A percentile compares a stretch with the other conserved stretches of the same genome.
Conservation (phyloP, 2,329 filamentous ascomycete species). For the Penicillium sclerotigenum region DNA sequence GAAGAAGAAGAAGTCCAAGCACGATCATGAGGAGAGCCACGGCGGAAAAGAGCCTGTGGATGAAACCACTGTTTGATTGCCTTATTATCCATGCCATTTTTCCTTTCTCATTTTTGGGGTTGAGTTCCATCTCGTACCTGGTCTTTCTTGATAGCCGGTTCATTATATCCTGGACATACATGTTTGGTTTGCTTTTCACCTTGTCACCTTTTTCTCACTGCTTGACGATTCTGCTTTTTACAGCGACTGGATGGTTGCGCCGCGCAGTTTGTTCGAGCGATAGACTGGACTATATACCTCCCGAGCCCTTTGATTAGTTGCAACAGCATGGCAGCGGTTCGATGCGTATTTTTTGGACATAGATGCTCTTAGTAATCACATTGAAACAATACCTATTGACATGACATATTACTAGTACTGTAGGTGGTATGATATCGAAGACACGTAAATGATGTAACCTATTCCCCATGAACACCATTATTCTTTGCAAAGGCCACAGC, state of each 20-base stretch:
- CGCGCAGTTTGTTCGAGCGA: slow-evolving; percentile 11
- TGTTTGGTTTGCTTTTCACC: slow-evolving; percentile 3
- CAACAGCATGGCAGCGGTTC: neutral
- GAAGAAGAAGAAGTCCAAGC: slow-evolving; percentile 53
- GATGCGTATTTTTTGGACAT: slow-evolving; percentile 1
- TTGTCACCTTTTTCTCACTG: neutral
- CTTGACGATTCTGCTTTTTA: slow-evolving; percentile 1
- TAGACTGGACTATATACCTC: slow-evolving; percentile 22
- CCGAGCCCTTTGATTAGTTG: neutral
- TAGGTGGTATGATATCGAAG: neutral
- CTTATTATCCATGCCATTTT: neutral
- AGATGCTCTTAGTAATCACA: neutral
- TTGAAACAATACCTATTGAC: neutral
- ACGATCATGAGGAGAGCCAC: slow-evolving; percentile 21
- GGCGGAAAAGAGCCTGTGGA: slow-evolving; percentile 12
- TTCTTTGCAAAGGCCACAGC: too few relatives aligned
- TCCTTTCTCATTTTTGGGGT: neutral
- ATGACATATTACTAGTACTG: neutral
- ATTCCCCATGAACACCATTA: neutral
- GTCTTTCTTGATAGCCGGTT: neutral
- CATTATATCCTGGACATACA: slow-evolving; percentile 18
- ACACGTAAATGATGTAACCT: neutral
- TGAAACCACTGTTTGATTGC: slow-evolving; percentile 13
- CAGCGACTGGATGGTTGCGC: slow-evolving; percentile 1
- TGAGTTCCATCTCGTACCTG: neutral